Conservation (phyloP, 768 basidiomycete genomes). For the Russula compacta region DNA sequence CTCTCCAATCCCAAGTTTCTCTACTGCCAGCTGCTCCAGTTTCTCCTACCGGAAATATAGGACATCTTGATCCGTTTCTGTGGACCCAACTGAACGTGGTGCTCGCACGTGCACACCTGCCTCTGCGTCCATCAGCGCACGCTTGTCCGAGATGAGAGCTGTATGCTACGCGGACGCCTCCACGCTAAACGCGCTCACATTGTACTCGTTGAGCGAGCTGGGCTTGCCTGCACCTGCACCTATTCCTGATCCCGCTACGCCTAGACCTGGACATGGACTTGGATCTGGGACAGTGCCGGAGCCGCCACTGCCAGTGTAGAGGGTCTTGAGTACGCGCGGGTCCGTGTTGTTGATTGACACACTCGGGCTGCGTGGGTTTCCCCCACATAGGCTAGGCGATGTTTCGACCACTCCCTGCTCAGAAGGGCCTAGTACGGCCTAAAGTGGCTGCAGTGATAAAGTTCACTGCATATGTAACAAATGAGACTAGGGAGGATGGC, state of each 20-base stretch:
- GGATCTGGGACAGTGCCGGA: neutral
- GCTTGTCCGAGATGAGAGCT: conserved; percentile 75
- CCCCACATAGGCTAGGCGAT: conserved; percentile 21
- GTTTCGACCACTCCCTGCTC: conserved; percentile 29
- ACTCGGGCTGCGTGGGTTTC: conserved; percentile 32
- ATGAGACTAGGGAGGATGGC: conserved; percentile 22
- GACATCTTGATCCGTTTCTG: neutral
- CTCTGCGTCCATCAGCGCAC: conserved; percentile 84
- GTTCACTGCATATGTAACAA: conserved; percentile 40
- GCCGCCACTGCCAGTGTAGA: conserved; percentile 45
- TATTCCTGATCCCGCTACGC: conserved; percentile 21
- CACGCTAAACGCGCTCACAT: conserved; percentile 49
- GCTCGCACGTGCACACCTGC: conserved; percentile 69
- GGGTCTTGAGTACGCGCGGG: conserved; percentile 72
- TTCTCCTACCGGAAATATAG: conserved; percentile 43
- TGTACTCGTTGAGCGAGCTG: conserved; percentile 17
- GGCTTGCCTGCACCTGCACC: conserved; percentile 15
- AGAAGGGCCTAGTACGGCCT: conserved; percentile 49
- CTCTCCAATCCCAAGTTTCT: conserved; percentile 60
- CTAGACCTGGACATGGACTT: neutral
- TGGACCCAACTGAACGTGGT: too few relatives aligned
- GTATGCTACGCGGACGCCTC: conserved; percentile 73
- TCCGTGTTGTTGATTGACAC: conserved; percentile 74
- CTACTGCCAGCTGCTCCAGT: conserved; percentile 47
- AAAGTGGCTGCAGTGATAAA: conserved; percentile 64